phyloP scores from a whole-genome alignment of 2,329 filamentous ascomycete species.

The Epichloe uncinata region DNA sequence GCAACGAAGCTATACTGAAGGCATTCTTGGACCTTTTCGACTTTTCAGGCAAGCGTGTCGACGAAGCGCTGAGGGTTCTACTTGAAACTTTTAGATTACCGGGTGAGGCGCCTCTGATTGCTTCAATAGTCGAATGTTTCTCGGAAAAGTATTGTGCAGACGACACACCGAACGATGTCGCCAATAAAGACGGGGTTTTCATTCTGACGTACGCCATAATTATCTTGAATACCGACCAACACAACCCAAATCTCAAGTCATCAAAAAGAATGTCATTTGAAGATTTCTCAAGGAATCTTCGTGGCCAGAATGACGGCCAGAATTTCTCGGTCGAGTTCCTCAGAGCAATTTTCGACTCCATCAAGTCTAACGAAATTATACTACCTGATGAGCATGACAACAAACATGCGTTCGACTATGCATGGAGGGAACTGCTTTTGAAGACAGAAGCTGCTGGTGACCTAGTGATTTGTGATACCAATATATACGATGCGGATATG shows the following conservation, averaged over 20 bases:
- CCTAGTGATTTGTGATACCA: conserved; percentile 72
- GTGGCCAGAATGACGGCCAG: conserved; percentile 73
- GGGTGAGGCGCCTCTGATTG: conserved; percentile 85
- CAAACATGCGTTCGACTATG: conserved; percentile 90
- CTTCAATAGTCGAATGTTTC: conserved; percentile 80
- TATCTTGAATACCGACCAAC: conserved; percentile 93
- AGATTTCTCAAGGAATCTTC: conserved; percentile 79
- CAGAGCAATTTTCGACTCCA: conserved; percentile 77
- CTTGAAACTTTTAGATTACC: conserved; percentile 87
- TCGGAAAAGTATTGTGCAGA: conserved; percentile 69
- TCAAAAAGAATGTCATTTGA: conserved; percentile 71
- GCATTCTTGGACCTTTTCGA: conserved; percentile 82
- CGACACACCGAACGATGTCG: conserved; percentile 58
- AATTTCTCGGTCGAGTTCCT: conserved; percentile 79
- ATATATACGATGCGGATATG: conserved; percentile 95
- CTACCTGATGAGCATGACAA: conserved; percentile 95
- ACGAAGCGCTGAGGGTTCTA: conserved; percentile 79
- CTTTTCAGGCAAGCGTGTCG: conserved; percentile 72
- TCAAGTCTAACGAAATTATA: conserved; percentile 89
- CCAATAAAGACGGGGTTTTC: conserved; percentile 76
- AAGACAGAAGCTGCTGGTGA: conserved; percentile 68
- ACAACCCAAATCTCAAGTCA: conserved; percentile 77
- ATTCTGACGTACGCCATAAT: conserved; percentile 93
- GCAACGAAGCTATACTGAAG: conserved; percentile 71
- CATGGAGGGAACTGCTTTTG: conserved; percentile 85